Evolutionary conservation across 208 protist genomes (phyloP), one percentile per base, ranked within the genome.

Genomic region (Leishmania aethiopica): DNA sequence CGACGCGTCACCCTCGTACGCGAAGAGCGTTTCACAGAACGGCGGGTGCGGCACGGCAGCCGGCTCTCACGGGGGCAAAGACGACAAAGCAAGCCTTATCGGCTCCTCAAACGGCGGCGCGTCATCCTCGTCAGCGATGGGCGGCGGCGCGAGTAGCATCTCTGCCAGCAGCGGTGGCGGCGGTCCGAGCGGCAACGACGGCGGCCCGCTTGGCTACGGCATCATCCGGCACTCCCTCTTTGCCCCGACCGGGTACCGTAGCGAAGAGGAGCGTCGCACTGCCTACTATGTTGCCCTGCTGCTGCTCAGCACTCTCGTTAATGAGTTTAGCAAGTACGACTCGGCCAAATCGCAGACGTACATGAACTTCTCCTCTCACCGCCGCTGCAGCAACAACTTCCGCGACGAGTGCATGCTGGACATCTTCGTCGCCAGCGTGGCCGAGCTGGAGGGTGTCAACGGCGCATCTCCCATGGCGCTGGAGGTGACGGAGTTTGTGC

Each of bases 341-440:
- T 90, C 89, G 32, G 90, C 88, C 40, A 91, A 89, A 74, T 81
- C 87, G 37, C 81, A 92, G 37, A 94, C 89, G 19, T 96, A 90
- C 84, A 88, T 96, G 86, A 90, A 88, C 67, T 97, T 95, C 84
- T 82, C 89, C 13, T 72, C 85, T 6, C 94, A 96, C 85, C 91
- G 94, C 3, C 93, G 89, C 64, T 94, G 90, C 80, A 96, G 89
- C 82, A 91, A 90, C 77, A 95, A 95, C 82, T 97, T 96, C 75
- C 88, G 89, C 11, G 92, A 96, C 53, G 86, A 91, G 73, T 90
- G 83, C 55, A 70, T 96, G 79, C 83, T 92, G 25, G 85, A 89
- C 59, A 86, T 97, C 77, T 96, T 96, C 80, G 60, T 79, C 28
- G 84, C 83, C 19, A 73, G 86, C 66, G 0, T 95, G 19, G 79